Conservation (phyloP, 2,329 filamentous ascomycete genomes). For the Tolypocladium ovalisporum region DNA sequence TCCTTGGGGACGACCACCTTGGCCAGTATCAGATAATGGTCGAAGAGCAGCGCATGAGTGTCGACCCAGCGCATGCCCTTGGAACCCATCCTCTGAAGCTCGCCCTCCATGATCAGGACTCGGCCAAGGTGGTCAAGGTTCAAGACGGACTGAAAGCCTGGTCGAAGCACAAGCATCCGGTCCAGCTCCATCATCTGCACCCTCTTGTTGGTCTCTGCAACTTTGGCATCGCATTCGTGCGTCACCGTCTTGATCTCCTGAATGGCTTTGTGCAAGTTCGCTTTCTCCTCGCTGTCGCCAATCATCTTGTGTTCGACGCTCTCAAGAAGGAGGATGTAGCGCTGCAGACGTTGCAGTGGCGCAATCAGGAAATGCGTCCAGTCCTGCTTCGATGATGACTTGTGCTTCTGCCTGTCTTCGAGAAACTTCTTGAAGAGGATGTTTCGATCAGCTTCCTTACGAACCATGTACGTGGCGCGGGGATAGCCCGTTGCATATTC, state of each 20-base stretch:
- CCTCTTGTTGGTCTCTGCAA: conserved; percentile 86
- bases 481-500: conserved; percentile 88
- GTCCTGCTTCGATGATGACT: conserved; percentile 69
- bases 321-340: conserved; percentile 73
- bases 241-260: conserved; percentile 87
- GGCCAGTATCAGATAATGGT: conserved; percentile 89
- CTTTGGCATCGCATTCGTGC: conserved; percentile 80
- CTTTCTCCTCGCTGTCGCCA: conserved; percentile 80
- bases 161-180: conserved; percentile 71
- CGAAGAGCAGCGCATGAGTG: conserved; percentile 85
- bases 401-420: conserved; percentile 67
- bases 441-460: conserved; percentile 76
- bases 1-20: conserved; percentile 66
- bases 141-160: conserved; percentile 79
- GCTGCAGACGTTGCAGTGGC: conserved; percentile 84
- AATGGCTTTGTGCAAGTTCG: conserved; percentile 72
- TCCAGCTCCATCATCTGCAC: conserved; percentile 79
- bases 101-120: conserved; percentile 79
- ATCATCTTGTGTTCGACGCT: conserved; percentile 78
- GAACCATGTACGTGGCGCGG: conserved; percentile 69
- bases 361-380: conserved; percentile 94
- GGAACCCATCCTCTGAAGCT: conserved; percentile 78
- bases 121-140: conserved; percentile 91
- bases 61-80: conserved; percentile 91
- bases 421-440: conserved; percentile 79